A percentile compares a stretch with the other conserved stretches of the same genome.
Conservation (phyloP, 179 eudicot genomes). For the Dionaea muscipula region DNA sequence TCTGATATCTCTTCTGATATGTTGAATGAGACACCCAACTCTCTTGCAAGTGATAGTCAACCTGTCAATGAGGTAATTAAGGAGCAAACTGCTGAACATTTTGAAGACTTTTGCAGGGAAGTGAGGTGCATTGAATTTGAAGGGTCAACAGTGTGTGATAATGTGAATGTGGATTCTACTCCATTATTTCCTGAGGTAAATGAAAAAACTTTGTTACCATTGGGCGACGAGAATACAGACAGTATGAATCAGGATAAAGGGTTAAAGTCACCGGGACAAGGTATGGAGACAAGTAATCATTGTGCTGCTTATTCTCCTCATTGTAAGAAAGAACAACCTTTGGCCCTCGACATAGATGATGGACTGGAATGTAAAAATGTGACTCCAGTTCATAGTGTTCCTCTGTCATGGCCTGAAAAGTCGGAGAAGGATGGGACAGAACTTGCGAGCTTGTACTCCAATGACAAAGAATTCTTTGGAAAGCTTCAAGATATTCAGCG, state of each 20-base stretch:
- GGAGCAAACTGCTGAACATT: conserved; percentile 12
- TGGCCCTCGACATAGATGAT: conserved; percentile 10
- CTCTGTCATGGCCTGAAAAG: conserved; percentile 15
- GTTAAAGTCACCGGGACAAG: not conserved
- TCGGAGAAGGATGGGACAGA: conserved; percentile 16
- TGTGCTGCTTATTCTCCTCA: conserved; percentile 5
- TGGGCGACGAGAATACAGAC: conserved; percentile 11
- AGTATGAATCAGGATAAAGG: conserved; percentile 6
- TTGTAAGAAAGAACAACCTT: conserved; percentile 9
- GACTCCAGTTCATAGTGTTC: conserved; percentile 6
- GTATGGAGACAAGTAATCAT: conserved; percentile 6
- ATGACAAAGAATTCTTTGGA: conserved; percentile 9
- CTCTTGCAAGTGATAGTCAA: conserved; percentile 7
- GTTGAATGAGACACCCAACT: conserved; percentile 11
- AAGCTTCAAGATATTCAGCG: conserved; percentile 18
- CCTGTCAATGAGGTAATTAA: conserved; percentile 5
- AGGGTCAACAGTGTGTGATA: conserved; percentile 6
- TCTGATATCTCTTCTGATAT: conserved; percentile 19
- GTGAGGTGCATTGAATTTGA: conserved; percentile 28
- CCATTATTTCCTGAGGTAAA: conserved; percentile 12
- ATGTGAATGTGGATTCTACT: conserved; percentile 2
- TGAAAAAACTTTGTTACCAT: conserved; percentile 10
- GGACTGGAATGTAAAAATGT: conserved; percentile 12
- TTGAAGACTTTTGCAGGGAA: conserved; percentile 27
- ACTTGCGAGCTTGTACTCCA: conserved; percentile 5